Evolutionary conservation across 768 basidiomycete species (phyloP), one percentile per base, ranked within the genome.

Genomic region (Boletus rubroflammeus): DNA sequence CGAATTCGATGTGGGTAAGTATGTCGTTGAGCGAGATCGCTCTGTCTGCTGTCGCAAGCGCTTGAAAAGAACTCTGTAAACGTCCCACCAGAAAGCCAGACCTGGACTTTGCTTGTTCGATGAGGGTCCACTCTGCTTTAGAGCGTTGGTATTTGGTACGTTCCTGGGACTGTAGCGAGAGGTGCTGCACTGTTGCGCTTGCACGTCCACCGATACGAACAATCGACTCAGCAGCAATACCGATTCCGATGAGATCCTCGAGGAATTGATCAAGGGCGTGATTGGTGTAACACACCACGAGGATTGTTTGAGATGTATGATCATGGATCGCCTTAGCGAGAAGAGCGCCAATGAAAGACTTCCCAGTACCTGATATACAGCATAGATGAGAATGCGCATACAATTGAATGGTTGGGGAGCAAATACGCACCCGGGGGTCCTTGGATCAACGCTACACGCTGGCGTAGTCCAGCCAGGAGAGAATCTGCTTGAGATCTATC

Each of bases 191-290:
- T 3, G 68, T 63, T 0, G 72, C 2, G 2, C 78, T 81, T 0
- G 78, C 77, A 56, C 86, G 85, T 10, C 85, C 78, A 8, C 78
- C 76, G 0, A 88, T 69, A 0, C 86, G 78, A 31, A 86, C 79
- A 49, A 89, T 80, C 29, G 66, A 72, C 0, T 41, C 10, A 0
- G 56, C 40, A 1, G 80, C 76, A 3, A 89, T 85, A 0, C 83
- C 85, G 29, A 83, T 82, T 19, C 76, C 73, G 2, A 88, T 62
- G 2, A 89, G 76, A 50, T 83, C 81, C 23, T 81, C 79, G 5
- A 89, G 73, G 51, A 89, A 84, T 47, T 86, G 81, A 56, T 88
- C 86, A 0, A 89, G 76, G 0, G 87, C 86, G 42, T 89, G 87
- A 53, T 89, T 89, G 1, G 86, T 89, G 56, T 81, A 88, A 58